These are phyloP conservation scores for Chrysanthemum lavandulifolium DNA, from an alignment of 129 eudicot species.

Conservation along the genomic window DNA sequence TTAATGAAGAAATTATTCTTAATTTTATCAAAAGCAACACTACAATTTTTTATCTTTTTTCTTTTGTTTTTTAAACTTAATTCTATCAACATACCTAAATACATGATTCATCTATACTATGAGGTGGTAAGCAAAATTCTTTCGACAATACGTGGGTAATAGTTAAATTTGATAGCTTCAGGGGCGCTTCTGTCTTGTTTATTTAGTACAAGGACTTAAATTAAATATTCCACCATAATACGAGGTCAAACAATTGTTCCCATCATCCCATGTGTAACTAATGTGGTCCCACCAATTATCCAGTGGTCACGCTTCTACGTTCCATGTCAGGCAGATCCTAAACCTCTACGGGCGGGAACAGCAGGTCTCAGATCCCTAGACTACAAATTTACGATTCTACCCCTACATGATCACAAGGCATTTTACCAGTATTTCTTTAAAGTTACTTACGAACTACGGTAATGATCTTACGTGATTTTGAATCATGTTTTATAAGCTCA, in stretches of 20 bases:
- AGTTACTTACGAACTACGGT: too few species aligned
- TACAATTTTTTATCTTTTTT: too few species aligned
- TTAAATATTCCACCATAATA: neutral
- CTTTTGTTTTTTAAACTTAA: too few species aligned
- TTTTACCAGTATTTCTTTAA: too few species aligned
- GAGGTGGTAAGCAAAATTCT: too few species aligned
- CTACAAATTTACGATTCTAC: conserved; percentile 18
- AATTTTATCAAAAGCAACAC: too few species aligned
- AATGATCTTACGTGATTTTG: too few species aligned
- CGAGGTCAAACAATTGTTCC: neutral
- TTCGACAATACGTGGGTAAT: too few species aligned
- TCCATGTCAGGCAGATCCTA: conserved; percentile 25
- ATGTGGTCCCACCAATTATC: conserved; percentile 24
- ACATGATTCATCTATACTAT: too few species aligned
- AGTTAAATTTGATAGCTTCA: neutral
- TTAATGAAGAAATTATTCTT: too few species aligned
- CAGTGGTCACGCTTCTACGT: neutral
- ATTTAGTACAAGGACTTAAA: neutral
- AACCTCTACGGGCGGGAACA: conserved; percentile 15
- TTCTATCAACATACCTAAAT: too few species aligned
- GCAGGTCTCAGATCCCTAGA: conserved; percentile 35
- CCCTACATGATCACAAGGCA: neutral
- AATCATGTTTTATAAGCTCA: too few species aligned
- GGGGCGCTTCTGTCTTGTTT: neutral
- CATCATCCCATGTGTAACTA: neutral